Conservation (phyloP, 208 protist species). For the Dictyostelium gargantuum region DNA sequence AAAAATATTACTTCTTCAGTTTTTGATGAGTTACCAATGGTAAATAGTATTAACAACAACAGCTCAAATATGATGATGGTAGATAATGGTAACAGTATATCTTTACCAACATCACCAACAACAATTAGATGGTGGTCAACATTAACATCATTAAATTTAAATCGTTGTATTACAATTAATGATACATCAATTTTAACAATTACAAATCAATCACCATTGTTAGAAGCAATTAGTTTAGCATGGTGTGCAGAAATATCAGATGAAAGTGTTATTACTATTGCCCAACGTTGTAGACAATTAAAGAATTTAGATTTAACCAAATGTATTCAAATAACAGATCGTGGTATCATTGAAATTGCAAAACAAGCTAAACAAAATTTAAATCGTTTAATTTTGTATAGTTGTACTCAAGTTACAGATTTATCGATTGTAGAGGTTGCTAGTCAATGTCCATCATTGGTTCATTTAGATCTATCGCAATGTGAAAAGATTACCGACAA, state of each 20-base stretch:
- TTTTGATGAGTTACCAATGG: neutral
- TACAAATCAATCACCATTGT: neutral
- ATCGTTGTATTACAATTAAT: slow-evolving; percentile 42
- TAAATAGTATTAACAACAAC: neutral
- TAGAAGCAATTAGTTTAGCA: slow-evolving; percentile 24
- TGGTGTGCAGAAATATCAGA: slow-evolving; percentile 32
- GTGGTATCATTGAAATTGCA: neutral
- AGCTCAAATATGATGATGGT: neutral
- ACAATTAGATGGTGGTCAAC: neutral
- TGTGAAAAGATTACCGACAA: slow-evolving; percentile 42
- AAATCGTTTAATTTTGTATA: neutral
- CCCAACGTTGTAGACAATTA: neutral
- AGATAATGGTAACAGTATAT: too few species aligned
- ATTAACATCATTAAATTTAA: slow-evolving; percentile 8
- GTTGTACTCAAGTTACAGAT: slow-evolving; percentile 16
- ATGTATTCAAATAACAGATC: slow-evolving; percentile 25
- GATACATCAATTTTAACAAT: neutral
- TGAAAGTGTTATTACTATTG: neutral
- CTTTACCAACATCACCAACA: too few species aligned
- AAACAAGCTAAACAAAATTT: neutral
- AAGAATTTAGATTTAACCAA: slow-evolving; percentile 49
- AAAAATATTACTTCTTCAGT: neutral
- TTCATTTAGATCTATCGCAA: slow-evolving; percentile 29
- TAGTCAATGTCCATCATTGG: neutral
- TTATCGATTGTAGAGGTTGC: slow-evolving; percentile 20